Base-by-base conservation (phyloP, 371 early-diverging fungal genomes). In the Mortierella sp. region DNA sequence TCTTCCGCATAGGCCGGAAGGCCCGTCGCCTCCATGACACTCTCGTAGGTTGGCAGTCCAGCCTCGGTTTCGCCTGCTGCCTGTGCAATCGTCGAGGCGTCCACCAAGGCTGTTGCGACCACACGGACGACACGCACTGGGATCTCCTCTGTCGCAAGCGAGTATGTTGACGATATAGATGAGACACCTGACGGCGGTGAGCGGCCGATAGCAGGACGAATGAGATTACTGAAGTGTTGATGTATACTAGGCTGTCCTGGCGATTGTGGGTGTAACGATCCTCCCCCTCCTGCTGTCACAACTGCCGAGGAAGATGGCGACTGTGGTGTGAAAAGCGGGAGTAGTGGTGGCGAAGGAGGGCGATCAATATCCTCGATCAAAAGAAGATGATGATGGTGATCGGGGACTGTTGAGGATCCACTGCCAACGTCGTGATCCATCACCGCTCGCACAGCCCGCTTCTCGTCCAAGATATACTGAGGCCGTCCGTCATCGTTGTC, bases 1-100 rank as follows among this genome's bases (percentile, higher is more conserved):
- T 88, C 84, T 21, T 84, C 87, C 16, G 78, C 84, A 58, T 84
- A 84, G 18, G 83, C 87, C 1, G 83, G 87, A n/a, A 87, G 56
- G 1, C 87, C 84, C 46, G 87, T 87, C 5, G 83, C 87, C 74
- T 87, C 87, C 49, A 86, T 86, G 55, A 86, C 87, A 58, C 87
- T 86, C 74, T 86, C 87, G 35, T 86, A 86, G 35, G 87, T 86
- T 24, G 87, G 87, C 55, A 86, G 41, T 43, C 82, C 87, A 8
- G 82, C 78, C 71, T 86, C 87, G 0, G 73, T 78, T 71, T 86
- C 87, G 4, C 82, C 82, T 29, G 82, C 87, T 1, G 87, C 87
- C 46, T 86, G 82, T 0, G 87, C 87, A 21, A 86, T 75, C 29
- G 87, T 86, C 18, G 87, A 75, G 16, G 87, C 87, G 60, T 86